phyloP scores from a whole-genome alignment of 2,329 filamentous ascomycete genomes.

The Catunica adiposa region DNA sequence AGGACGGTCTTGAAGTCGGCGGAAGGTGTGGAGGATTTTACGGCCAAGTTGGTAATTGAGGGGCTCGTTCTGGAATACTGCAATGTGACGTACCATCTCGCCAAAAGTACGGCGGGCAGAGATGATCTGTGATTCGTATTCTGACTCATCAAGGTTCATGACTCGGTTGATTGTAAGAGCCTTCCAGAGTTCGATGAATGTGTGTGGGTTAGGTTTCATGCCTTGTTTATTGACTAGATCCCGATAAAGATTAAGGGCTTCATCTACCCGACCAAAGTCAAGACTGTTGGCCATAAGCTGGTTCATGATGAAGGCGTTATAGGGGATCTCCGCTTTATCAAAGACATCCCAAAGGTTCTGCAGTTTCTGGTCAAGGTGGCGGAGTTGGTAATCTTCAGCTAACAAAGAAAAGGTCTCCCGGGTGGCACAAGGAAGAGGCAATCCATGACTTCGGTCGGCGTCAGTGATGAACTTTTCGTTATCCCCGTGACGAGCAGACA shows the following conservation, averaged over 20 bases:
- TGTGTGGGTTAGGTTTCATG: conserved; percentile 47
- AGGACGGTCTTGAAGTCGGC: conserved; percentile 27
- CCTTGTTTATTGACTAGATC: conserved; percentile 32
- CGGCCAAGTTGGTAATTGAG: conserved; percentile 32
- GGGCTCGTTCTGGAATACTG: conserved; percentile 24
- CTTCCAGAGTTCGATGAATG: conserved; percentile 53
- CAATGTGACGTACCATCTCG: conserved; percentile 32
- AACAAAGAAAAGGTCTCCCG: conserved; percentile 66
- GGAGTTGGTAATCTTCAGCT: conserved; percentile 52
- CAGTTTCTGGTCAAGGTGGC: conserved; percentile 40
- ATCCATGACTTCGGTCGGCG: conserved; percentile 1
- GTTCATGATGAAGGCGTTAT: conserved; percentile 64
- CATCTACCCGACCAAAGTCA: conserved; percentile 36
- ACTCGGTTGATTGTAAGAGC: conserved; percentile 35
- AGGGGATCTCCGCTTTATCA: conserved; percentile 43
- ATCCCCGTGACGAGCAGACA: conserved; percentile 29
- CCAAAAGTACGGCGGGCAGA: conserved; percentile 29
- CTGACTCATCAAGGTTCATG: conserved; percentile 20
- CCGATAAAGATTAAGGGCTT: conserved; percentile 40
- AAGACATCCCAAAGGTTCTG: conserved; percentile 46
- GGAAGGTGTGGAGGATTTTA: conserved; percentile 35
- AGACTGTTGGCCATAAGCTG: conserved; percentile 54
- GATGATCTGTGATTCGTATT: conserved; percentile 20
- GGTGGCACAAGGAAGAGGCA: conserved; percentile 39
- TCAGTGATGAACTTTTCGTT: not conserved